Evolutionary conservation across 306 rosid species (phyloP).

Genomic region (Acacia acuminata): DNA sequence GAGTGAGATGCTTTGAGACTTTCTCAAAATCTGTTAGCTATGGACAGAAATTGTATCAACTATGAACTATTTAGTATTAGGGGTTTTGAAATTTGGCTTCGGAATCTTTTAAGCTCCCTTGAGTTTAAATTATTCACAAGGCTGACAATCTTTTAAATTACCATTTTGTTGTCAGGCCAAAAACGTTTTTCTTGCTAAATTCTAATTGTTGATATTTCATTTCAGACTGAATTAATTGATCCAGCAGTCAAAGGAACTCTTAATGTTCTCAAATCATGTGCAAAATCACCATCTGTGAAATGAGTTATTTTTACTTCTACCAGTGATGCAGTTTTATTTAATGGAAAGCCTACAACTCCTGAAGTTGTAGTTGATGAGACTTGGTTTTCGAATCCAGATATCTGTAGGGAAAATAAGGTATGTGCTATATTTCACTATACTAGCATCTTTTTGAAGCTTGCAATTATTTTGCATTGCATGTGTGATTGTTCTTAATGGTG

Average conservation of each 20-base stretch:
- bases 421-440: background rate
- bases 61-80: background rate
- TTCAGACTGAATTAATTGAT: conserved; percentile 21
- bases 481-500: background rate
- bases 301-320: conserved; percentile 23
- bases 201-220: background rate
- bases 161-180: background rate
- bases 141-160: background rate
- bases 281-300: conserved; percentile 13
- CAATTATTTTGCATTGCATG: background rate
- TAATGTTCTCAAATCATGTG: conserved; percentile 26
- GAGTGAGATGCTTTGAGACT: background rate
- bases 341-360: background rate
- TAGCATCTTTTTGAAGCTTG: background rate
- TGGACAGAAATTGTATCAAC: background rate
- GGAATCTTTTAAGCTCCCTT: background rate
- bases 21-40: background rate
- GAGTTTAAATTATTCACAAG: background rate
- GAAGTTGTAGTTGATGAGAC: conserved; percentile 25
- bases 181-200: background rate
- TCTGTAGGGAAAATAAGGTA: background rate
- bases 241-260: conserved; percentile 13
- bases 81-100: background rate
- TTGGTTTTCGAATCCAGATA: conserved; percentile 11
- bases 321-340: background rate